These are phyloP conservation scores for Aspergillus piperis DNA, from an alignment of 2,329 filamentous ascomycete species.

Conservation along the genomic window DNA sequence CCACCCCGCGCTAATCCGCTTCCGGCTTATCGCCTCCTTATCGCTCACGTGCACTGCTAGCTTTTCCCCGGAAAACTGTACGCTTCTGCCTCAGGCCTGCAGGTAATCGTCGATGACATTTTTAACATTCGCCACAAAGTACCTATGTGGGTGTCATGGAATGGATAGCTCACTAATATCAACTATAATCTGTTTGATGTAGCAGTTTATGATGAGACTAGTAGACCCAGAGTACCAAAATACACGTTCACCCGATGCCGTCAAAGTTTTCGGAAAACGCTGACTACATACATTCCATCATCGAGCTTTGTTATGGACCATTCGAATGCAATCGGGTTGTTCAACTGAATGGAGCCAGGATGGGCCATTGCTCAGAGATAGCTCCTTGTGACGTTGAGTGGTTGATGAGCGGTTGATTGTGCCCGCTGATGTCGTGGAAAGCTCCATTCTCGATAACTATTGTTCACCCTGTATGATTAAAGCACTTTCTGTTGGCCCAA, in stretches of 20 bases:
- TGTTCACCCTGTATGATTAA: too few species aligned
- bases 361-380: too few species aligned
- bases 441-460: too few species aligned
- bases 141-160: too few species aligned
- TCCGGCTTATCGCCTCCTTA: constrained; percentile 30
- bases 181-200: background rate
- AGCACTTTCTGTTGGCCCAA: background rate
- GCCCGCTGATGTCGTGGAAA: too few species aligned
- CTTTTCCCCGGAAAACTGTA: constrained; percentile 8
- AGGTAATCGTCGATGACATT: background rate
- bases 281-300: background rate
- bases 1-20: constrained; percentile 30
- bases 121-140: background rate
- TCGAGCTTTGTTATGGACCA: too few species aligned
- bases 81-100: background rate
- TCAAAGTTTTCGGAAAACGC: background rate
- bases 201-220: background rate
- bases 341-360: too few species aligned
- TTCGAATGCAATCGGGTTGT: too few species aligned
- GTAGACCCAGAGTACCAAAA: background rate
- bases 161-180: background rate
- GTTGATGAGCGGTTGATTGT: too few species aligned
- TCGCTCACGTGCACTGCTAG: constrained; percentile 22
- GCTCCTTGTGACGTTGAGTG: too few species aligned
- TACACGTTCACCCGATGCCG: background rate